Evolutionary conservation across 352 stramenopile species (phyloP).

Genomic region (Globisporangium megalacanthum): DNA sequence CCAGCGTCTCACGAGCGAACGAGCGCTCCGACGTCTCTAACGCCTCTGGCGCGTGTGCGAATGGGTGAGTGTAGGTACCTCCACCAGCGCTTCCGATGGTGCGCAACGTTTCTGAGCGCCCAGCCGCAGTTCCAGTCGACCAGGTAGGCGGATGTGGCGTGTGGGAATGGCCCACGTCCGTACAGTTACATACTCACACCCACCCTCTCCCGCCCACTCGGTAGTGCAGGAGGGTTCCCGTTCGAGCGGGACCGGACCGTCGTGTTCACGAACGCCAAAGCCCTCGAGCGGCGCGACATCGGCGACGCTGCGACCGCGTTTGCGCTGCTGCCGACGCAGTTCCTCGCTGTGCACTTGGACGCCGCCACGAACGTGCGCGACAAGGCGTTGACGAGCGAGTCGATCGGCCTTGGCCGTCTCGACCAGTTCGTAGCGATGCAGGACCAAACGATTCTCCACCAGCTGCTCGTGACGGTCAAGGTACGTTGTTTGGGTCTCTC

Average conservation of each 20-base stretch:
- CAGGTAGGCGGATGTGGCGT: conserved; percentile 10
- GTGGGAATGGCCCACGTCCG: not conserved
- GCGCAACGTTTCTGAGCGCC: conserved; percentile 26
- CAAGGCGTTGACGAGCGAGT: conserved; percentile 2
- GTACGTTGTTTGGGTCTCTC: not conserved
- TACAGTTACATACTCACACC: not conserved
- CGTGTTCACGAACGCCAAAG: conserved; percentile 53
- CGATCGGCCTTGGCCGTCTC: conserved; percentile 9
- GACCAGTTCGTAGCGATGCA: conserved; percentile 15
- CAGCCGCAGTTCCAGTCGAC: conserved; percentile 12
- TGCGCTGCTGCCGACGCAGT: conserved; percentile 33
- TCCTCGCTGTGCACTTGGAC: conserved; percentile 29
- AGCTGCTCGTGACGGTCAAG: conserved; percentile 23
- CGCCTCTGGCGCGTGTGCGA: not conserved
- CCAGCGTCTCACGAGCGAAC: no score
- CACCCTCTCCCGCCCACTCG: not conserved
- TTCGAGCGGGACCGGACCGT: conserved; percentile 32
- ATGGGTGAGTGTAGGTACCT: conserved; percentile 34
- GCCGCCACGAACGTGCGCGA: conserved; percentile 2
- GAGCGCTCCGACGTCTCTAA: no score
- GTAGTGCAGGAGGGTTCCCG: conserved; percentile 26
- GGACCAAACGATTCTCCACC: conserved; percentile 18
- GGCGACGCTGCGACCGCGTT: not conserved
- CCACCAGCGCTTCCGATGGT: conserved; percentile 55
- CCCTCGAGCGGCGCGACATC: conserved; percentile 43